These are phyloP conservation scores for Lactarius quietus DNA, from an alignment of 768 basidiomycete genomes.

Conservation along the genomic window DNA sequence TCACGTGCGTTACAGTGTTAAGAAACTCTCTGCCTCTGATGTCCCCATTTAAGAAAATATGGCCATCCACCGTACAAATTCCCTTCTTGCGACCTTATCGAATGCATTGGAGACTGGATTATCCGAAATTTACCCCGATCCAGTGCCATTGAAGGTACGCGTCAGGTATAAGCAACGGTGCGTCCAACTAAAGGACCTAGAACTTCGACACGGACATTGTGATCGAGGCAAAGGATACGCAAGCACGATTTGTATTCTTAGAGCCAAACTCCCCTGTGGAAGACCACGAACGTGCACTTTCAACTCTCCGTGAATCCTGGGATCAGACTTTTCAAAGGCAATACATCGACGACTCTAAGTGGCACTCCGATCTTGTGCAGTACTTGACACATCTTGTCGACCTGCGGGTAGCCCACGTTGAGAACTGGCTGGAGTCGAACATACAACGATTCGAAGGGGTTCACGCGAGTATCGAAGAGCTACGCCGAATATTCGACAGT, in stretches of 20 bases:
- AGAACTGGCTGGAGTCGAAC: conserved; percentile 49
- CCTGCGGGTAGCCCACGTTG: conserved; percentile 45
- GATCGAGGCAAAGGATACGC: conserved; percentile 33
- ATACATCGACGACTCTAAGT: conserved; percentile 38
- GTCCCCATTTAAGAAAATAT: conserved; percentile 40
- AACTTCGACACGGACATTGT: conserved; percentile 48
- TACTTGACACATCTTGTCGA: conserved; percentile 42
- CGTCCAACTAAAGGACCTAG: conserved; percentile 30
- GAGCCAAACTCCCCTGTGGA: conserved; percentile 21
- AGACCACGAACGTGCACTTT: conserved; percentile 29
- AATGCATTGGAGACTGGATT: conserved; percentile 47
- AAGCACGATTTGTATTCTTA: conserved; percentile 35
- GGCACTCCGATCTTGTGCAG: conserved; percentile 38
- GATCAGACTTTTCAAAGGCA: conserved; percentile 33
- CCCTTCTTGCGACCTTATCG: conserved; percentile 39
- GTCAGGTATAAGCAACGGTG: too few relatives aligned
- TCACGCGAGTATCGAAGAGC: conserved; percentile 43
- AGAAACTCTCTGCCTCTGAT: not conserved
- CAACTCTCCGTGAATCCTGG: conserved; percentile 33
- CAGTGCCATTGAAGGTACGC: conserved; percentile 48
- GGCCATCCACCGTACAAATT: conserved; percentile 42
- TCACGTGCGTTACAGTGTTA: conserved; percentile 44
- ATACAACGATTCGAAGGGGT: conserved; percentile 41
- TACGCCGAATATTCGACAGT: conserved; percentile 45
- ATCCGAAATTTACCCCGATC: conserved; percentile 42